These are phyloP conservation scores for Ophiostoma perfectum DNA, from an alignment of 2,329 filamentous ascomycete genomes.

Conservation along the genomic window DNA sequence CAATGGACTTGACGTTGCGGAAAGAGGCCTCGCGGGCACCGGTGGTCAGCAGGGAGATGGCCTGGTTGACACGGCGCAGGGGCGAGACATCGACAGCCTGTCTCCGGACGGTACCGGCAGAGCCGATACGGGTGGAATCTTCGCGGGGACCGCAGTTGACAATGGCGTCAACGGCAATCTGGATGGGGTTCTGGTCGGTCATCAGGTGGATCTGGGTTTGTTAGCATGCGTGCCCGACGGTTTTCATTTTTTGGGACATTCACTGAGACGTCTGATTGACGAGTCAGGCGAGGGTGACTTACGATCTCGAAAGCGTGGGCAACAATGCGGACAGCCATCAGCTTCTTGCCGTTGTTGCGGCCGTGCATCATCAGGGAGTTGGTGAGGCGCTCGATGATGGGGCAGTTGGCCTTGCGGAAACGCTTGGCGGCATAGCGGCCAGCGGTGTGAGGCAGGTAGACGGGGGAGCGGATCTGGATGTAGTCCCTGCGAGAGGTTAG, in stretches of 20 bases:
- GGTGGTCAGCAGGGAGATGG: slow-evolving; percentile 97
- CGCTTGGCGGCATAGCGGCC: slow-evolving; percentile 98
- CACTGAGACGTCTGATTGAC: too few species aligned
- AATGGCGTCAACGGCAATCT: slow-evolving; percentile 98
- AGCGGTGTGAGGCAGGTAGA: slow-evolving; percentile 98
- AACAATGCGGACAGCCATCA: slow-evolving; percentile 99
- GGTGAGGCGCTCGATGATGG: slow-evolving; percentile 99
- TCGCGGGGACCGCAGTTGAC: slow-evolving; percentile 99
- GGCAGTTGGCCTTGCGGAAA: slow-evolving; percentile 99
- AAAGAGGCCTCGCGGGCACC: slow-evolving; percentile 98
- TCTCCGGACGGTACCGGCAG: slow-evolving; percentile 98
- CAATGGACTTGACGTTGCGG: slow-evolving; percentile 99
- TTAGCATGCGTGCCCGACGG: background rate
- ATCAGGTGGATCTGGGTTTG: slow-evolving; percentile 87
- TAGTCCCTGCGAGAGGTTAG: slow-evolving; percentile 67
- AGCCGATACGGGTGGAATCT: slow-evolving; percentile 99
- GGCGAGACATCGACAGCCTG: slow-evolving; percentile 99
- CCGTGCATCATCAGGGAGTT: slow-evolving; percentile 99
- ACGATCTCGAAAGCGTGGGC: slow-evolving; percentile 99
- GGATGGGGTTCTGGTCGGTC: slow-evolving; percentile 99
- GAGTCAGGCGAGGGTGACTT: slow-evolving; percentile 31
- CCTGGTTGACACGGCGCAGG: slow-evolving; percentile 99
- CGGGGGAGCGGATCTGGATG: slow-evolving; percentile 97
- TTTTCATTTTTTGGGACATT: background rate
- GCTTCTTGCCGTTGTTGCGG: slow-evolving; percentile 99